Percentiles rank a stretch among this genome's conserved stretches.
These are phyloP conservation scores for Trichoderma atrobrunneum DNA, from an alignment of 2,329 filamentous ascomycete genomes.

Conservation along the genomic window DNA sequence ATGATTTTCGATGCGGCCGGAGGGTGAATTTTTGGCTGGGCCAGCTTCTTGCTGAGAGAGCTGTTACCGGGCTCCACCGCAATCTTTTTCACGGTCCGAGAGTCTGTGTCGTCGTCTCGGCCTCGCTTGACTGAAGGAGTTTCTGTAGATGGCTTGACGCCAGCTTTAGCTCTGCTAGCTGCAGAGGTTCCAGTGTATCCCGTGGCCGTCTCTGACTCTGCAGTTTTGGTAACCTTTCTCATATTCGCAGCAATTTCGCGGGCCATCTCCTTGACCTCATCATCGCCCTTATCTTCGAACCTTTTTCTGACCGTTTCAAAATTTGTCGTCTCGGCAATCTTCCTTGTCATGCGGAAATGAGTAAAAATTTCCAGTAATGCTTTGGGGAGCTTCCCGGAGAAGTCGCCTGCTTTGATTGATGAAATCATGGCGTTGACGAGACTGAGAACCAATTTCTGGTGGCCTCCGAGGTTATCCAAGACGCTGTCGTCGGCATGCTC, in stretches of 20 bases:
- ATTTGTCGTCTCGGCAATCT: conserved; percentile 62
- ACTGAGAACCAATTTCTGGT: conserved; percentile 55
- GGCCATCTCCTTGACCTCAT: conserved; percentile 60
- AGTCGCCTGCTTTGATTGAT: conserved; percentile 52
- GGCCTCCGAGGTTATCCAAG: conserved; percentile 56
- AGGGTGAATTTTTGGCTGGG: conserved; percentile 34
- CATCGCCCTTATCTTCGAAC: conserved; percentile 63
- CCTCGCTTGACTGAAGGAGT: conserved; percentile 35
- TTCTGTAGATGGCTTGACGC: conserved; percentile 31
- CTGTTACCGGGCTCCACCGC: conserved; percentile 39
- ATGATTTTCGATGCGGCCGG: conserved; percentile 31
- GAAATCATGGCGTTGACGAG: conserved; percentile 54
- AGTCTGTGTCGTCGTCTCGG: conserved; percentile 41
- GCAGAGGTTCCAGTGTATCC: conserved; percentile 42
- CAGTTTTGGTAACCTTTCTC: conserved; percentile 38
- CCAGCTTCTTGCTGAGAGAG: conserved; percentile 41
- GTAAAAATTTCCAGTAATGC: conserved; percentile 60
- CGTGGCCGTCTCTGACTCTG: conserved; percentile 35
- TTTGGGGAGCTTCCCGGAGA: conserved; percentile 52
- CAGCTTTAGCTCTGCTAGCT: conserved; percentile 37
- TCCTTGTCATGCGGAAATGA: conserved; percentile 59
- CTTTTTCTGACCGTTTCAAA: conserved; percentile 63
- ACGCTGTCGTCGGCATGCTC: conserved; percentile 54
- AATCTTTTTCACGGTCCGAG: conserved; percentile 42
- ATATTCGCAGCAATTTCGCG: conserved; percentile 53